Evolutionary conservation across 179 eudicot species (phyloP), one percentile per base, ranked within the genome.

Genomic region (Patellifolia procumbens): DNA sequence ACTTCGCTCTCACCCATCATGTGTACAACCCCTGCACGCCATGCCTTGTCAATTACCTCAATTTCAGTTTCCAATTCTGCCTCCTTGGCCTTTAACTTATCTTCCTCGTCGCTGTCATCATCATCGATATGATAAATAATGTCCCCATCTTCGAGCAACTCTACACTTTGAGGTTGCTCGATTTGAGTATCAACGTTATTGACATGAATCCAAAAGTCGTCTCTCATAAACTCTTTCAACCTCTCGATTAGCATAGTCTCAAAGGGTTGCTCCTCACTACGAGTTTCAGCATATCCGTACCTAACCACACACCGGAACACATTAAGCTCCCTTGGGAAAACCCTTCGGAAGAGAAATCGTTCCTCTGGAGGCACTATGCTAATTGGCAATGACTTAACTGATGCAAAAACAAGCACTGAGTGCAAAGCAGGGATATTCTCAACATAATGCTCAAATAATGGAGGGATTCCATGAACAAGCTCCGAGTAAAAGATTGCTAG

Each of bases 401-500:
- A 89, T 0, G 86, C 91, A 19, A 92, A 91, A 7, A 91, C 86
- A 3, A 91, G 78, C n/a, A 91, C 89, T 0, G 91, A 85, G 78
- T 92, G 96, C 15, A 92, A 61, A 0, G 88, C 88, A 0, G 92
- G 92, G 24, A 91, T 82, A 32, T 89, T 91, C 1, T 55, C 87
- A 1, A 87, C 81, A 42, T 91, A 92, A 62, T 91, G 97, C 79
- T 89, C 83, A 55, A 92, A 92, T 58, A 91, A 88, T 7, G 97
- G 97, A 6, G 93, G 97, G 19, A 92, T 89, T 0, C 96, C 97
- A 34, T 92, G 97, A 5, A 88, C 93, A 4, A 92, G 90, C 77
- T 89, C 97, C 0, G 94, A 91, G 83, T 92, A 92, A 78, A 92
- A 92, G 61, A 91, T 77, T 0, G 94, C 19, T 51, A 56, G 0